These are phyloP conservation scores for Chlorociboria aeruginascens DNA, from an alignment of 495 filamentous ascomycete species.

Conservation along the genomic window DNA sequence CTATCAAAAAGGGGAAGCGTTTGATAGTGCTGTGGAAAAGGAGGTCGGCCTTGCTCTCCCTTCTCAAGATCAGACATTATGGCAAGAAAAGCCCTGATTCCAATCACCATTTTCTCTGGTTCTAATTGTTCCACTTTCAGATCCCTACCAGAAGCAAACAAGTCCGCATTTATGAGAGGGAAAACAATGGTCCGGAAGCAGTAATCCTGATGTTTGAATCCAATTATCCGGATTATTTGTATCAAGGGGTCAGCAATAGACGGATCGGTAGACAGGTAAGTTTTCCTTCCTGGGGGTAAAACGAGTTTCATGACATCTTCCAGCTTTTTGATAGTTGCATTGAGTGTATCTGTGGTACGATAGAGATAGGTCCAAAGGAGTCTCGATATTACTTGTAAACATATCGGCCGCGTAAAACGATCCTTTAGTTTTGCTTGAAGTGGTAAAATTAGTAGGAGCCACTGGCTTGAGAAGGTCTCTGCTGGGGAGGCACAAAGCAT, in stretches of 20 bases:
- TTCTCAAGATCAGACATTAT: slow-evolving; percentile 93
- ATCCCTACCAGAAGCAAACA: slow-evolving; percentile 67
- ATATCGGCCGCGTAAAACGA: slow-evolving; percentile 62
- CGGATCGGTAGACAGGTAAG: slow-evolving; percentile 66
- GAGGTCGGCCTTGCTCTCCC: slow-evolving; percentile 62
- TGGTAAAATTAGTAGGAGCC: slow-evolving; percentile 66
- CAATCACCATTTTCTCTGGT: slow-evolving; percentile 91
- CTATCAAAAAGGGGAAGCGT: slow-evolving; percentile 28
- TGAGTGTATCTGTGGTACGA: slow-evolving; percentile 59
- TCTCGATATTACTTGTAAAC: slow-evolving; percentile 79
- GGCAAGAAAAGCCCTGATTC: slow-evolving; percentile 82
- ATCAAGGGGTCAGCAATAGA: slow-evolving; percentile 78
- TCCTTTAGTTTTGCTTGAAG: slow-evolving; percentile 75
- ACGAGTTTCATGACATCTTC: slow-evolving; percentile 78
- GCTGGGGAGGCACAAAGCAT: slow-evolving; percentile 77
- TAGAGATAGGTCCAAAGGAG: slow-evolving; percentile 97
- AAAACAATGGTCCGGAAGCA: slow-evolving; percentile 90
- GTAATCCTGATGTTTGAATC: slow-evolving; percentile 83
- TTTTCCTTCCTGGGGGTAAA: slow-evolving; percentile 64
- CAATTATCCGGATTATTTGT: slow-evolving; percentile 89
- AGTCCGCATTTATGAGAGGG: slow-evolving; percentile 83
- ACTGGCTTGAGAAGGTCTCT: slow-evolving; percentile 73
- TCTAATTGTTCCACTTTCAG: slow-evolving; percentile 86
- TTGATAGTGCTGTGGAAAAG: slow-evolving; percentile 59
- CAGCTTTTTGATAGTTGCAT: slow-evolving; percentile 60